Evolutionary conservation across 768 basidiomycete species (phyloP), one percentile per base, ranked within the genome.

Genomic region (Roridomyces roridus): DNA sequence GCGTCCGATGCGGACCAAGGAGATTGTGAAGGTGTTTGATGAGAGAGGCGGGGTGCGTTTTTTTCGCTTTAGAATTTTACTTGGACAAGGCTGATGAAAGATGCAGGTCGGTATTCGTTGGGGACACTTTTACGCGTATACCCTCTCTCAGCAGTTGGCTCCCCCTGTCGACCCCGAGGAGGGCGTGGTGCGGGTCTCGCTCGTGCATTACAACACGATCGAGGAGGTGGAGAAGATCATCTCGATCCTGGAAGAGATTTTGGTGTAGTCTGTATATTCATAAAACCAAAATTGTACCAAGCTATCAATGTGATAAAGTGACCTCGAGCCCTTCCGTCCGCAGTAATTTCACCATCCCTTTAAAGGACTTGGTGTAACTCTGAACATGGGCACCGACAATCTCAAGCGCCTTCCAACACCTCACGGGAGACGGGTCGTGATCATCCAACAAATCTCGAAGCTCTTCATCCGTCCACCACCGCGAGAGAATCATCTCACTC

Each of bases 131-230:
- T 91, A 92, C 65, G 89, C 91, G 4, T 88, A 87, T 65, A 84
- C 82, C 0, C 72, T 91, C 15, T 71, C 89, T 9, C 74, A 79
- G 7, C 70, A 73, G 24, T 71, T 89, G 9, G 68, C 67, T 17
- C 88, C 88, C 8, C 83, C 82, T 58, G 56, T 89, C 41, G 83
- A 88, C 62, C 67, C 77, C 1, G 75, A 80, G 0, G 89, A 91
- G 55, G 89, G 85, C 0, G 85, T 89, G 4, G 86, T 91, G 20
- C 81, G 91, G 4, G 84, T 92, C 51, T 91, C 89, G 2, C 68
- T 92, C 24, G 88, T 91, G 21, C 91, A 92, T 63, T 91, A 92
- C 64, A 91, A 92, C 65, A 92, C 91, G 0, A 74, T 87, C 4
- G 80, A 85, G 55, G 89, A 92, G 63, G 88, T 90, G 1, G 69